Evolutionary conservation across 139 green algal genomes (phyloP).

Genomic region (Ettlia oleoabundans): DNA sequence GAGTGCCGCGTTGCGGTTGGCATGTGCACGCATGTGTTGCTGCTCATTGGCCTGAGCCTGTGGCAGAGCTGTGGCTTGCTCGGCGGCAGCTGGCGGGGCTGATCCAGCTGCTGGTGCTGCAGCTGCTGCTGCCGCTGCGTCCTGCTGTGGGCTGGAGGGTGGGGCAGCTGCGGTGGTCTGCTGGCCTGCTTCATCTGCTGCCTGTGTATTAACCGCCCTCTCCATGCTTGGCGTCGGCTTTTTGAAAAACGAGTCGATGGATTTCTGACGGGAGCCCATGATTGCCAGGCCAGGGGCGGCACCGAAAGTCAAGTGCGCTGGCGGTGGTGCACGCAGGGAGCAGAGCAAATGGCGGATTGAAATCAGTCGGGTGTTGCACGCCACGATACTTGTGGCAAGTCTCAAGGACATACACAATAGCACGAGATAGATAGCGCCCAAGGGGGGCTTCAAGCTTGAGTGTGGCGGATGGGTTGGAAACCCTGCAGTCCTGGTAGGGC

Average conservation of each 20-base stretch:
- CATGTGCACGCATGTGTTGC: constrained; percentile 19
- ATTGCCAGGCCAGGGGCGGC: constrained; percentile 21
- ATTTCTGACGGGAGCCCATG: constrained; percentile 43
- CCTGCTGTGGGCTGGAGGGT: background rate
- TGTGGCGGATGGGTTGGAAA: too few species aligned
- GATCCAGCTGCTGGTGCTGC: background rate
- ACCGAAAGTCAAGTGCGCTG: too few species aligned
- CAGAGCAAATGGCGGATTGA: background rate
- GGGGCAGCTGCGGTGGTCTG: background rate
- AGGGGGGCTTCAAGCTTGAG: too few species aligned
- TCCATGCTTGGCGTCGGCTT: background rate
- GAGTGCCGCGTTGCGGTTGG: constrained; percentile 46
- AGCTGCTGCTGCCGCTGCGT: background rate
- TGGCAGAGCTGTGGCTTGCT: background rate
- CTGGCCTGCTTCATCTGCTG: background rate
- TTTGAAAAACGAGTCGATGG: constrained; percentile 40
- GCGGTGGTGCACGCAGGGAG: background rate
- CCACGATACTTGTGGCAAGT: background rate
- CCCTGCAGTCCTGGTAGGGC: too few species aligned
- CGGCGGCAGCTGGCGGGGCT: constrained; percentile 4
- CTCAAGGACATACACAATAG: background rate
- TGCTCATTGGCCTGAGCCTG: constrained; percentile 12
- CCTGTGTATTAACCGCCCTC: background rate
- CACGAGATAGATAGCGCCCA: too few species aligned
- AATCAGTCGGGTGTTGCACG: background rate